Percentiles rank a stretch among this genome's conserved stretches.
These are phyloP conservation scores for Madurella fahalii DNA, from an alignment of 2,329 filamentous ascomycete genomes.

Conservation along the genomic window DNA sequence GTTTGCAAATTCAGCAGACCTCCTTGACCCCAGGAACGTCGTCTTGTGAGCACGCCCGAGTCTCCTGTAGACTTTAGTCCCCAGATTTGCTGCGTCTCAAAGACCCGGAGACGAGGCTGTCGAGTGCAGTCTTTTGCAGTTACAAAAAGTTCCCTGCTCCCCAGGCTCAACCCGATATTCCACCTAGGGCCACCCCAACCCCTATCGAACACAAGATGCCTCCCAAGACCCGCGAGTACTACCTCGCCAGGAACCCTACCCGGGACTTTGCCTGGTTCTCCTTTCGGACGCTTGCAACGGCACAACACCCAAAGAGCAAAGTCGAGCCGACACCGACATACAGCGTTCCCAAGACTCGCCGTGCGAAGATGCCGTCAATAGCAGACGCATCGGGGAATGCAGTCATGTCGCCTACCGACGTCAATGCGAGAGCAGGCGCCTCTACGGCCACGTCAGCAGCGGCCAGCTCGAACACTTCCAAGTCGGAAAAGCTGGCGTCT, in stretches of 20 bases:
- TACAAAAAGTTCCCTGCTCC: neutral
- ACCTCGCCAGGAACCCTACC: constrained; percentile 14
- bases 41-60: neutral
- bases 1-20: neutral
- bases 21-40: neutral
- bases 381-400: constrained; percentile 1
- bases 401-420: constrained; percentile 4
- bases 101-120: neutral
- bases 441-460: constrained; percentile 29
- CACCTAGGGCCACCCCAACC: neutral
- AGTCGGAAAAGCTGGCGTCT: constrained; percentile 6
- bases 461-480: constrained; percentile 18
- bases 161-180: neutral
- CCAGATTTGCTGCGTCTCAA: neutral
- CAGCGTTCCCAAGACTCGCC: constrained; percentile 4
- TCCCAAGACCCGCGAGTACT: constrained; percentile 18
- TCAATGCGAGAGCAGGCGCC: neutral
- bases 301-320: neutral
- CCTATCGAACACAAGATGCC: constrained; percentile 13
- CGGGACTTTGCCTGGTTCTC: constrained; percentile 20
- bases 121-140: neutral
- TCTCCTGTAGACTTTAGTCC: neutral
- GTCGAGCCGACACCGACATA: constrained; percentile 1
- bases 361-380: neutral
- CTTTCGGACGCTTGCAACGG: neutral